phyloP scores from a whole-genome alignment of 2,329 filamentous ascomycete genomes.

The Hypoxylon sp. region DNA sequence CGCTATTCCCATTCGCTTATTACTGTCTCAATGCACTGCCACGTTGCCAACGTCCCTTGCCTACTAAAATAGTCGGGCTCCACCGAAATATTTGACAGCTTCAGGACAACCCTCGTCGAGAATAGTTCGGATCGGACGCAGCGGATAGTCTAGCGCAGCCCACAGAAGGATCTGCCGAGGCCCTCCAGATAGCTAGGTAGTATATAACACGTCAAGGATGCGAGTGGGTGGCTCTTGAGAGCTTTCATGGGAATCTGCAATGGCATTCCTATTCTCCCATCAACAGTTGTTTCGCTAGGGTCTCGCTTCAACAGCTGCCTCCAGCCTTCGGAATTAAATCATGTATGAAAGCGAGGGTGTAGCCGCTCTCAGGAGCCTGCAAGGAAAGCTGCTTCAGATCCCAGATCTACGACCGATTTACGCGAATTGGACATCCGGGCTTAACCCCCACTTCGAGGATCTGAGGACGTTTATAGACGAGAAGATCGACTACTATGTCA shows the following conservation, averaged over 20 bases:
- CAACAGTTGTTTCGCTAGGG: background rate
- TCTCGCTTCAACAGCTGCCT: background rate
- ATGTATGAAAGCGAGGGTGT: slow-evolving; percentile 24
- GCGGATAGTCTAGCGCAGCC: slow-evolving; percentile 17
- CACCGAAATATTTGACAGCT: slow-evolving; percentile 14
- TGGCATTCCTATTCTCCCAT: background rate
- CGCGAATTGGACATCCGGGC: slow-evolving; percentile 35
- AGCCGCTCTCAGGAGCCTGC: slow-evolving; percentile 23
- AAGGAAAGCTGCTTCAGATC: slow-evolving; percentile 31
- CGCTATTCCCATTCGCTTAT: slow-evolving; percentile 4
- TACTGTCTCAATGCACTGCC: slow-evolving; percentile 21
- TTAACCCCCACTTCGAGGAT: slow-evolving; percentile 36
- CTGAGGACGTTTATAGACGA: slow-evolving; percentile 34
- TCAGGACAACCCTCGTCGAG: slow-evolving; percentile 18
- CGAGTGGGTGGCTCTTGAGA: background rate
- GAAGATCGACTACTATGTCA: slow-evolving; percentile 41
- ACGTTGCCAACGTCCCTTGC: slow-evolving; percentile 24
- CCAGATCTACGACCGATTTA: slow-evolving; percentile 44
- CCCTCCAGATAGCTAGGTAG: background rate
- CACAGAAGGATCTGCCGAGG: slow-evolving; percentile 19
- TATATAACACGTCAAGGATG: slow-evolving; percentile 7
- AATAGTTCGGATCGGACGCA: slow-evolving; percentile 16
- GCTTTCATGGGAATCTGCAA: background rate
- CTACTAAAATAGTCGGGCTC: slow-evolving; percentile 20
- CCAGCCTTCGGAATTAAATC: background rate